Base-by-base conservation (phyloP, 345 rosid species). In the Aurinia saxatilis region DNA sequence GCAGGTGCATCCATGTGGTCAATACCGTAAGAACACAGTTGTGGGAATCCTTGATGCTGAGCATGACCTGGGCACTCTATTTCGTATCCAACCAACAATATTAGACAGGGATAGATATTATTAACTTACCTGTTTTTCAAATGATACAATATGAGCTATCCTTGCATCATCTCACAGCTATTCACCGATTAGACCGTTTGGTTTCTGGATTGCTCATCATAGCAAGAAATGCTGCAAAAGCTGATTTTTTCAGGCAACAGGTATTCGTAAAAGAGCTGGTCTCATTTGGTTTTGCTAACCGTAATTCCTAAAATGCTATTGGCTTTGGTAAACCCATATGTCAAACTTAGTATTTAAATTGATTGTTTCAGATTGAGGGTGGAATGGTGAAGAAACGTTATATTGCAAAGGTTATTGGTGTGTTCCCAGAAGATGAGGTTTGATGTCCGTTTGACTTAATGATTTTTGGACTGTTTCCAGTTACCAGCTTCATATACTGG, bases 1-100 rank as follows among this genome's bases (percentile, higher is more conserved):
- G 0, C 71, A 85, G 99, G 96, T 93, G 61, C 96, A 87, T 79
- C 97, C 95, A 10, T 90, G 96, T 79, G 99, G 95, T 56, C 97
- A 93, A 55, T 93, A 87, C 65, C 87, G 96, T 36, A 93, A 93
- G 82, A 93, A 93, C 79, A 93, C 96, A 4, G 78, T 93, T 66
- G 89, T 93, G 62, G 92, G 99, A 65, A 84, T 93, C 79, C 97
- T 93, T 72, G 83, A 85, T 66, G 97, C 97, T 21, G 99, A 93
- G 75, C 79, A 85, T 68, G 87, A 70, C 39, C 52, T 90, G 65
- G 84, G 87, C 35, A 79, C 96, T 66, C 57, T 93, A 30, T 87
- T 87, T 80, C 85, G 92, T 93, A 87, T 90, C 97, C 97, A 68
- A 4, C 34, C 53, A 37, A 17, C 19, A 41, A 5, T 25, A 29